These are phyloP conservation scores for Cutaneotrichosporon sp. DNA, from an alignment of 1,284 basidiomycete species.

Conservation along the genomic window DNA sequence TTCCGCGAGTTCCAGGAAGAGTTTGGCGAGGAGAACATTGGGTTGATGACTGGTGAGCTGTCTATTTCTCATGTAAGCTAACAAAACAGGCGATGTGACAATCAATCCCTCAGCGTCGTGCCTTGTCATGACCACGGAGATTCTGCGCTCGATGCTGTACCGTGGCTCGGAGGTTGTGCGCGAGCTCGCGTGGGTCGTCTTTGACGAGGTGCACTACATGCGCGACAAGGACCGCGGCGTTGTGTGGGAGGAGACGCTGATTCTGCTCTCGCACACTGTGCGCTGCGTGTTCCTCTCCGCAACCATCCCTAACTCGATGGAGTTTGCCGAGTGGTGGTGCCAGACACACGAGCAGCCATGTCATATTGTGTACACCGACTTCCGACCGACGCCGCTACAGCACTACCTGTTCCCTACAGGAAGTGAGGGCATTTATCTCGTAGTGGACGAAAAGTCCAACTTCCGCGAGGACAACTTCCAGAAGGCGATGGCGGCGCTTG, in stretches of 20 bases:
- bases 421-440: constrained; percentile 94
- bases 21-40: constrained; percentile 82
- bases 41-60: constrained; percentile 89
- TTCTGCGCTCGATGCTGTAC: constrained; percentile 98
- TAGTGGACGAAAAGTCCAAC: constrained; percentile 95
- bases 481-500: constrained; percentile 94
- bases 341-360: constrained; percentile 97
- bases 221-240: constrained; percentile 78
- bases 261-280: constrained; percentile 90
- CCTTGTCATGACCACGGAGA: constrained; percentile 99
- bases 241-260: constrained; percentile 83
- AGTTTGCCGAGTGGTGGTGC: constrained; percentile 99
- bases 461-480: constrained; percentile 97
- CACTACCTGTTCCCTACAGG: constrained; percentile 98
- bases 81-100: constrained; percentile 70
- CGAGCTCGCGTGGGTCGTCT: constrained; percentile 99
- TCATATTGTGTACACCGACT: constrained; percentile 99
- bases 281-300: constrained; percentile 99
- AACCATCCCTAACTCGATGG: constrained; percentile 99
- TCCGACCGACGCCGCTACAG: constrained; percentile 94
- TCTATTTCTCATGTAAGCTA: neutral
- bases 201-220: constrained; percentile 99
- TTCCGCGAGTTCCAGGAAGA: constrained; percentile 96
- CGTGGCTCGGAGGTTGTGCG: constrained; percentile 99
- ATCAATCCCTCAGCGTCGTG: constrained; percentile 97